A percentile compares a stretch with the other conserved stretches of the same genome.
phyloP scores from a whole-genome alignment of 106 monocot genomes.

The Platanthera guangdongensis region DNA sequence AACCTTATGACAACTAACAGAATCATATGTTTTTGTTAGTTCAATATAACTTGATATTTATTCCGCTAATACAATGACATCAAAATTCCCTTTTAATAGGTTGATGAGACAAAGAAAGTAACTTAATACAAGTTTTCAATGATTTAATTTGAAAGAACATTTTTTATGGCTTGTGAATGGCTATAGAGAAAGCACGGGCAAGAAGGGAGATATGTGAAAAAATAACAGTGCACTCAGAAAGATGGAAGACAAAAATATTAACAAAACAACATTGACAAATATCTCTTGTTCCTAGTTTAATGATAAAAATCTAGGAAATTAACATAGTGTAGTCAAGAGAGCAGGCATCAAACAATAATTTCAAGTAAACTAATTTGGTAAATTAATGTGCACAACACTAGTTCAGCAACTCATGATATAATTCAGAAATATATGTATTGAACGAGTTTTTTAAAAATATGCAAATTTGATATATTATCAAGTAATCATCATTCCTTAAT shows the following conservation, averaged over 20 bases:
- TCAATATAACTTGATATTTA: too few relatives aligned
- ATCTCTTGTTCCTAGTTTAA: not conserved
- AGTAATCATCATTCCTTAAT: not conserved
- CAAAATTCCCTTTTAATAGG: not conserved
- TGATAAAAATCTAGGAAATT: not conserved
- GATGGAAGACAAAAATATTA: not conserved
- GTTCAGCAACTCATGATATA: not conserved
- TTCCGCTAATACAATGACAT: not conserved
- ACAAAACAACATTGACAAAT: not conserved
- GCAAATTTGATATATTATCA: not conserved
- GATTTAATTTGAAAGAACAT: not conserved
- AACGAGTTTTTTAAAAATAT: not conserved
- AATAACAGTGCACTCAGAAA: not conserved
- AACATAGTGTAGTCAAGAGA: not conserved
- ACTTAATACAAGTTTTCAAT: not conserved
- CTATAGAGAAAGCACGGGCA: not conserved
- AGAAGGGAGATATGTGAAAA: not conserved
- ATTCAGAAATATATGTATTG: not conserved
- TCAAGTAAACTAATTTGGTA: not conserved
- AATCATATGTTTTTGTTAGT: too few relatives aligned
- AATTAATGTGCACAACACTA: not conserved
- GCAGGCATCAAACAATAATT: not conserved
- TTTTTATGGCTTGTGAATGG: not conserved
- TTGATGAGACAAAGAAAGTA: not conserved
- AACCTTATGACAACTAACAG: too few relatives aligned